Evolutionary conservation across 1,284 basidiomycete genomes (phyloP).

Genomic region (Rhodotorula sp.): DNA sequence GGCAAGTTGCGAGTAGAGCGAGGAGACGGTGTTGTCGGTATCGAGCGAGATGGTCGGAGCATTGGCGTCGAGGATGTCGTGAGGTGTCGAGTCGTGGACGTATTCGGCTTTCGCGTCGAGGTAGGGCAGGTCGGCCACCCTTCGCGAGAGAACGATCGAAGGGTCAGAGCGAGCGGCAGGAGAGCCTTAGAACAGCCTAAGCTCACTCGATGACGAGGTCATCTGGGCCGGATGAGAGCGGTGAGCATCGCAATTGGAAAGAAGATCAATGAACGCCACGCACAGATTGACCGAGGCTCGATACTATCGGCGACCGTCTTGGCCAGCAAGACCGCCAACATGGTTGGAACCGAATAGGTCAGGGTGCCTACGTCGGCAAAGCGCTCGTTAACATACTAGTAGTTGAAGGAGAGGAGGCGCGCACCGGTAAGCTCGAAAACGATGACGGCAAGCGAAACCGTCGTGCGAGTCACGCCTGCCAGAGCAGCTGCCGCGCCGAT

Average conservation of each 20-base stretch:
- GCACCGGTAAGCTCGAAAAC: constrained; percentile 82
- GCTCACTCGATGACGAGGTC: constrained; percentile 85
- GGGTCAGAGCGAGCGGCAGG: not conserved
- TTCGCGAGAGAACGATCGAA: constrained; percentile 39
- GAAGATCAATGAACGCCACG: not conserved
- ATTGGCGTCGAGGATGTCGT: constrained; percentile 55
- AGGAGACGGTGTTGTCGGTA: constrained; percentile 66
- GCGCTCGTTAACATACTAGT: constrained; percentile 48
- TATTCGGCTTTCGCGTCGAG: constrained; percentile 59
- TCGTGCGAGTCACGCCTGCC: constrained; percentile 62
- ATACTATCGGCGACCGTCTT: constrained; percentile 64
- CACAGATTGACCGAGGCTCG: constrained; percentile 44
- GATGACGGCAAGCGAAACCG: constrained; percentile 91
- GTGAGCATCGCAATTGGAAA: constrained; percentile 72
- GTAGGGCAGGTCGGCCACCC: constrained; percentile 77
- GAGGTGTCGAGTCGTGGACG: constrained; percentile 30
- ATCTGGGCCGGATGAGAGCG: constrained; percentile 65
- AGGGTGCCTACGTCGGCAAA: constrained; percentile 62
- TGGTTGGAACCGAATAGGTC: constrained; percentile 87
- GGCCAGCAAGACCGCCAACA: constrained; percentile 80
- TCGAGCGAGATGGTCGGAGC: constrained; percentile 69
- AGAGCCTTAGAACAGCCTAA: too few relatives aligned
- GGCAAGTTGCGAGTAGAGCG: constrained; percentile 66
- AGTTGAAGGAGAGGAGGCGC: constrained; percentile 66
- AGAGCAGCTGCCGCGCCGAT: constrained; percentile 50